phyloP scores from a whole-genome alignment of 805 yeast genomes.

The Ogataea naganishii region DNA sequence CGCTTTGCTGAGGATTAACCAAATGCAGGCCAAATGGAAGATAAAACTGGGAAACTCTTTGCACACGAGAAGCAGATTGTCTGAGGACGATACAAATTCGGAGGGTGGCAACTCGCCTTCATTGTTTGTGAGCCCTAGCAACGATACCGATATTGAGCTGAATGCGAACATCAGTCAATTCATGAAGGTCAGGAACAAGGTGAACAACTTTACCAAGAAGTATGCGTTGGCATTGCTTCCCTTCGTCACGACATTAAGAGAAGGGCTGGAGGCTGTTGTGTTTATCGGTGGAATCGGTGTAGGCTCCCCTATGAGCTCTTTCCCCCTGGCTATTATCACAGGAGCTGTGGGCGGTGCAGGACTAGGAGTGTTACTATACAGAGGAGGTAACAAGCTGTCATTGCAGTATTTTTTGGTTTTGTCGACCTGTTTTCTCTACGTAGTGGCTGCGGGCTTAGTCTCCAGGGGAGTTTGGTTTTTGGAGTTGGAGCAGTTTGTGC shows the following conservation, averaged over 20 bases:
- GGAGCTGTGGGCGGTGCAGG: slow-evolving; percentile 53
- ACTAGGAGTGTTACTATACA: slow-evolving; percentile 62
- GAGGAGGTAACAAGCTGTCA: slow-evolving; percentile 72
- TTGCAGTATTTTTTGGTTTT: slow-evolving; percentile 64
- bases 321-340: slow-evolving; percentile 52
- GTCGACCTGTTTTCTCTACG: slow-evolving; percentile 72
- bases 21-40: slow-evolving; percentile 77
- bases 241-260: slow-evolving; percentile 77
- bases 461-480: slow-evolving; percentile 88
- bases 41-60: slow-evolving; percentile 32
- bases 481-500: slow-evolving; percentile 70
- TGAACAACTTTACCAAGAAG: slow-evolving; percentile 36
- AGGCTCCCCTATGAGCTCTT: slow-evolving; percentile 55
- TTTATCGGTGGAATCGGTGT: slow-evolving; percentile 86
- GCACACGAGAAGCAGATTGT: slow-evolving; percentile 5
- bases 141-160: slow-evolving; percentile 9
- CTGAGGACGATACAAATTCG: neutral
- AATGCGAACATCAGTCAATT: slow-evolving; percentile 7
- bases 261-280: slow-evolving; percentile 87
- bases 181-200: slow-evolving; percentile 9
- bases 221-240: slow-evolving; percentile 73
- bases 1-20: slow-evolving; percentile 71
- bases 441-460: slow-evolving; percentile 81
- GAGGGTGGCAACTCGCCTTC: slow-evolving; percentile 7
- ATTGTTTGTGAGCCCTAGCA: neutral